Conservation (phyloP, 2,329 filamentous ascomycete species). For the Aspergillus neoniger region DNA sequence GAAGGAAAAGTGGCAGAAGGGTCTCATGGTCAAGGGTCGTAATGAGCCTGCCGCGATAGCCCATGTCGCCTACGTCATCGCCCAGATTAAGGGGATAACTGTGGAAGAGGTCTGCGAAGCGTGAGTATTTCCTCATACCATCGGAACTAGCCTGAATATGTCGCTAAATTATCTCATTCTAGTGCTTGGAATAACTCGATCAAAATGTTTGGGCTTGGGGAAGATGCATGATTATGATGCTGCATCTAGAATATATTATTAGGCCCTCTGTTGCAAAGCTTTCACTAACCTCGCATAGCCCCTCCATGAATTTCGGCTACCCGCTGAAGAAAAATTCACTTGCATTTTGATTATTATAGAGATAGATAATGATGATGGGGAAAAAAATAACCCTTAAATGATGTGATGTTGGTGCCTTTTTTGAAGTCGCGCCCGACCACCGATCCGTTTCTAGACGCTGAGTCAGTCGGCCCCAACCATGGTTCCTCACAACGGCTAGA, state of each 20-base stretch:
- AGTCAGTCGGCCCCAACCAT: background rate
- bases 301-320: background rate
- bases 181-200: conserved; percentile 79
- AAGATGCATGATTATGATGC: conserved; percentile 28
- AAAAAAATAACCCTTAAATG: background rate
- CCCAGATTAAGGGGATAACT: conserved; percentile 75
- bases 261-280: background rate
- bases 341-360: background rate
- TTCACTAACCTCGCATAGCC: background rate
- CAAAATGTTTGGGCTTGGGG: conserved; percentile 73
- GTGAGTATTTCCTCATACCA: conserved; percentile 43
- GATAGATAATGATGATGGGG: background rate
- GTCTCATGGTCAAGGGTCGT: conserved; percentile 87
- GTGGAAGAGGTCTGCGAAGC: conserved; percentile 84
- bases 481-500: background rate
- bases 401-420: background rate
- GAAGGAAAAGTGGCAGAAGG: conserved; percentile 91
- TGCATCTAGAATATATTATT: background rate
- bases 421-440: background rate
- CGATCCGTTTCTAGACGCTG: background rate
- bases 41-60: conserved; percentile 91
- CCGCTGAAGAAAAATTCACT: background rate
- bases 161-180: conserved; percentile 24
- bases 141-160: background rate
- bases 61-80: conserved; percentile 84